phyloP scores from a whole-genome alignment of 768 basidiomycete genomes.

The Lactarius evosmus region DNA sequence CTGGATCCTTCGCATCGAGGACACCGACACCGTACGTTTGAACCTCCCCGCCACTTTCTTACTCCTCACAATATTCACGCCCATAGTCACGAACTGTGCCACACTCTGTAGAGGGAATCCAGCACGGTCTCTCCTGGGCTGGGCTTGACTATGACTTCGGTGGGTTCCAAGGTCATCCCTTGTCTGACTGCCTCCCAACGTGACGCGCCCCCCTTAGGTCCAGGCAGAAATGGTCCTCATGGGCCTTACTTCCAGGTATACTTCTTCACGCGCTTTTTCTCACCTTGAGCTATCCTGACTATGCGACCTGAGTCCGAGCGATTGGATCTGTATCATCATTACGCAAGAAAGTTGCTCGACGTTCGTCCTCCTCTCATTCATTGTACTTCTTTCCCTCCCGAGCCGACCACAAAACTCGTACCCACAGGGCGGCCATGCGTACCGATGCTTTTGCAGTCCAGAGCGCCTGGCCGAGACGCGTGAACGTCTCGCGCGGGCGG shows the following conservation, averaged over 20 bases:
- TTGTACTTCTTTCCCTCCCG: not conserved
- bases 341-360: conserved; percentile 71
- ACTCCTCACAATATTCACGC: not conserved
- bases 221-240: conserved; percentile 68
- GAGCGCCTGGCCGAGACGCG: conserved; percentile 67
- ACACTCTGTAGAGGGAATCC: conserved; percentile 80
- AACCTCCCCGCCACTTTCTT: not conserved
- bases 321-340: conserved; percentile 74
- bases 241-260: conserved; percentile 85
- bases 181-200: not conserved
- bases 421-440: conserved; percentile 79
- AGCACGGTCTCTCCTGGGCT: conserved; percentile 80
- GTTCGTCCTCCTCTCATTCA: conserved; percentile 40
- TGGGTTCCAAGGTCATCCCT: conserved; percentile 36
- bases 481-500: conserved; percentile 63
- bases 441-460: conserved; percentile 90
- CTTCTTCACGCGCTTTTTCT: not conserved
- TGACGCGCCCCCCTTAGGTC: conserved; percentile 48
- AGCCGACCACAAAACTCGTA: not conserved
- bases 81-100: conserved; percentile 73
- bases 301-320: conserved; percentile 71
- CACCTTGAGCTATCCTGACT: not conserved
- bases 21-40: conserved; percentile 82
- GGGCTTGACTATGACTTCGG: conserved; percentile 91
- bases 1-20: conserved; percentile 92